Percentiles rank a stretch among this genome's conserved stretches.
phyloP scores from a whole-genome alignment of 805 yeast species.

The Yamadazyma ubonensis region DNA sequence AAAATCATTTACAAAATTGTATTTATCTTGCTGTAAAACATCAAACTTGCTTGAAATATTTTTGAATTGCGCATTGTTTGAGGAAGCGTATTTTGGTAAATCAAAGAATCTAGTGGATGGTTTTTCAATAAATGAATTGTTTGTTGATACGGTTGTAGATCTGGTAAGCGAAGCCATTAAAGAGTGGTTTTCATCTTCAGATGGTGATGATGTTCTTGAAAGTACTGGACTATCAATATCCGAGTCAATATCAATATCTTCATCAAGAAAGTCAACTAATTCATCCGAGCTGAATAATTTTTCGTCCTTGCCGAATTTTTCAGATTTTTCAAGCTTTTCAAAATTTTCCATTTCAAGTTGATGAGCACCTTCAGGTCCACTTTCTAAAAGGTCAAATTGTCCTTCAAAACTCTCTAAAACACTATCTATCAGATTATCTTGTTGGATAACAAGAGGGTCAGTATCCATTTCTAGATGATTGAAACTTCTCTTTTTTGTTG shows the following conservation, averaged over 20 bases:
- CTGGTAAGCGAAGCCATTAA: constrained; percentile 41
- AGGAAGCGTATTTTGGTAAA: constrained; percentile 25
- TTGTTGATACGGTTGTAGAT: constrained; percentile 42
- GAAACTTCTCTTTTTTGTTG: constrained; percentile 11
- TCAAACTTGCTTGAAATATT: constrained; percentile 13
- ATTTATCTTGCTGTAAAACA: constrained; percentile 31
- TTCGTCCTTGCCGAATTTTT: no score
- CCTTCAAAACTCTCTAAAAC: not conserved
- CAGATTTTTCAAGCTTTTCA: no score
- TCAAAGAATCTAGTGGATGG: constrained; percentile 26
- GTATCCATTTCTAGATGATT: constrained; percentile 4
- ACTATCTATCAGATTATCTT: constrained; percentile 5
- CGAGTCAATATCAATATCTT: constrained; percentile 19
- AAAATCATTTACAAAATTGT: constrained; percentile 40
- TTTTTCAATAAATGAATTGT: constrained; percentile 20
- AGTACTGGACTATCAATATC: constrained; percentile 27
- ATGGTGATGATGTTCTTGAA: constrained; percentile 40
- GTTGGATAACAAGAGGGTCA: not conserved
- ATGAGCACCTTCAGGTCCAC: constrained; percentile 1
- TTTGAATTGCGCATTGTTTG: constrained; percentile 1
- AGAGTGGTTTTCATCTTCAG: constrained; percentile 28
- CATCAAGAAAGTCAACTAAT: constrained; percentile 8
- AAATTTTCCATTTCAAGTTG: not conserved
- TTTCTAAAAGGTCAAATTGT: not conserved
- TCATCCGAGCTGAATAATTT: no score